phyloP scores from a whole-genome alignment of 768 basidiomycete species.

The Xerocomus spinulosus region DNA sequence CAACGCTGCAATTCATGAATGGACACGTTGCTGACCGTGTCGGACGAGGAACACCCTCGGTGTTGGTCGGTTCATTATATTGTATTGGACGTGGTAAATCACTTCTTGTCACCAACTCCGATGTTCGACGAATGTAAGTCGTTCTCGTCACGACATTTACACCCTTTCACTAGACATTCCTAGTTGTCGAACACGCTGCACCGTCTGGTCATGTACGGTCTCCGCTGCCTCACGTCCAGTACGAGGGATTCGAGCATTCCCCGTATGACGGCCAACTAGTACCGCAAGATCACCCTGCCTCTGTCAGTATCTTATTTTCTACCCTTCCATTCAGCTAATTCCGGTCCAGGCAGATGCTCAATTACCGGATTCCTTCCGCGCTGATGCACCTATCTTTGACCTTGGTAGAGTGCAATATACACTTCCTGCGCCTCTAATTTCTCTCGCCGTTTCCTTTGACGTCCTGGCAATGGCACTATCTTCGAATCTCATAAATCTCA shows the following conservation, averaged over 20 bases:
- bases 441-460: constrained; percentile 82
- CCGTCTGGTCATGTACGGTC: constrained; percentile 39
- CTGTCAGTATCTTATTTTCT: constrained; percentile 7
- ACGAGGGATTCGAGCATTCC: constrained; percentile 85
- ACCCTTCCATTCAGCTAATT: constrained; percentile 6
- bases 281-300: constrained; percentile 36
- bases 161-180: background rate
- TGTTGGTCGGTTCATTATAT: constrained; percentile 42
- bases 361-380: constrained; percentile 29
- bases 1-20: background rate
- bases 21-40: constrained; percentile 50
- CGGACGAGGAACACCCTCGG: constrained; percentile 78
- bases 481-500: constrained; percentile 76
- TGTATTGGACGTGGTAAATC: background rate
- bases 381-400: constrained; percentile 64
- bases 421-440: constrained; percentile 78
- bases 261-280: constrained; percentile 49
- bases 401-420: constrained; percentile 87
- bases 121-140: constrained; percentile 67
- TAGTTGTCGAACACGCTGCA: constrained; percentile 85
- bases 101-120: constrained; percentile 3
- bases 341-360: constrained; percentile 28
- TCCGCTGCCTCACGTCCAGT: constrained; percentile 59
- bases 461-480: constrained; percentile 79
- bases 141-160: background rate